These are phyloP conservation scores for Amanita thiersii DNA, from an alignment of 768 basidiomycete genomes.

Conservation along the genomic window DNA sequence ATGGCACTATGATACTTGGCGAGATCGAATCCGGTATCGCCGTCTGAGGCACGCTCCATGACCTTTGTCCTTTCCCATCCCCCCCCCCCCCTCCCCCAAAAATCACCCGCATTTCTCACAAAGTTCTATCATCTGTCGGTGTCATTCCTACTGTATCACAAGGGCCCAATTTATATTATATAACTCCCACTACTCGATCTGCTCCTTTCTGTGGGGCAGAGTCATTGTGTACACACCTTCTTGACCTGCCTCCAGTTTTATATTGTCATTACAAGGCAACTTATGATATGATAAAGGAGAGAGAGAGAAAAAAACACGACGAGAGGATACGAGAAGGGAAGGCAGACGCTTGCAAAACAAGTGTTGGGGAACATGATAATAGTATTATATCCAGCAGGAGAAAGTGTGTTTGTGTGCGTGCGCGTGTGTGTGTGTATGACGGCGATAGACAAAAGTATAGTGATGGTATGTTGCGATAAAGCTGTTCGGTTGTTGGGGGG, in stretches of 20 bases:
- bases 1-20: slow-evolving; percentile 85
- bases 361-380: slow-evolving; percentile 3
- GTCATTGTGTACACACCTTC: too few species aligned
- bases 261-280: too few species aligned
- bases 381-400: slow-evolving; percentile 9
- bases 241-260: too few species aligned
- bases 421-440: too few species aligned
- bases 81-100: background rate
- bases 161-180: background rate
- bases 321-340: slow-evolving; percentile 4
- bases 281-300: slow-evolving; percentile 2
- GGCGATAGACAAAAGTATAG: too few species aligned
- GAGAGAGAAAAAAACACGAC: background rate
- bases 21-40: slow-evolving; percentile 71
- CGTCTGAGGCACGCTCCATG: background rate
- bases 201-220: background rate
- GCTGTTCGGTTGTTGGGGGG: too few species aligned
- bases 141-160: slow-evolving; percentile 2
- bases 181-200: background rate
- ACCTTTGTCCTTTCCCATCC: background rate
- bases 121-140: background rate
- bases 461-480: too few species aligned
- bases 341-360: slow-evolving; percentile 3
- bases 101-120: background rate
- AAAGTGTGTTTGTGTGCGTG: background rate